Base-by-base conservation (phyloP, 768 basidiomycete genomes). In the Coprinopsis sp. region DNA sequence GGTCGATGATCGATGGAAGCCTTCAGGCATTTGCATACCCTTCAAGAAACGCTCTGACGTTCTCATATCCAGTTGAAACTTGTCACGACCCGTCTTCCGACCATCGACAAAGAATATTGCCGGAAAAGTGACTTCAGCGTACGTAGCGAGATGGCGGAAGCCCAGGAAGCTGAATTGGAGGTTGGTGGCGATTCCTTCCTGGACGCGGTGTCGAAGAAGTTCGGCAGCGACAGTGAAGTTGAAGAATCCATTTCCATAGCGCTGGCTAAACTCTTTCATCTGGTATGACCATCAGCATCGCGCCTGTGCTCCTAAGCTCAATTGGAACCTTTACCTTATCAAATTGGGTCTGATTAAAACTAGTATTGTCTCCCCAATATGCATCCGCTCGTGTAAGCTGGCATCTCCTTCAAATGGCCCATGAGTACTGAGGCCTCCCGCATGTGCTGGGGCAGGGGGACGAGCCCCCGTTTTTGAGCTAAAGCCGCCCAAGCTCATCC, bases 271-370 rank as follows among this genome's bases (percentile, higher is more conserved):
- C 10, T 44, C 39, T 13, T 33, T 16, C 18, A 57, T 36, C 56
- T 57, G 14, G 21, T 2, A 13, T 23, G 21, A 7, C 13, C 18
- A 13, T 18, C n/a, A 19, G 14, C 4, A 22, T 34, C 19, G 44
- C 6, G 3, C n/a, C 8, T 21, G 7, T 14, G 21, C 28, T 6
- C 3, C 10, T 12, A 6, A 21, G n/a, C 4, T 14, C 2, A 23
- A 22, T 13, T 11, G 29, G 19, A 22, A 3, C 14, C n/a, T 44
- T n/a, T 24, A 57, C 49, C 37, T 51, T 30, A 14, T 55, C 46
- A 40, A 57, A 55, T 3, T 52, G 49, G 1, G 51, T 55, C 40
- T 55, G 51, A 34, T 57, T 54, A 39, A 54, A 57, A 31, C 51
- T 53, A 38, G 49, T 42, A 27, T 52, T 51, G 31, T 52, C 56